Evolutionary conservation across 768 basidiomycete genomes (phyloP).

Genomic region (Epithele typhae): DNA sequence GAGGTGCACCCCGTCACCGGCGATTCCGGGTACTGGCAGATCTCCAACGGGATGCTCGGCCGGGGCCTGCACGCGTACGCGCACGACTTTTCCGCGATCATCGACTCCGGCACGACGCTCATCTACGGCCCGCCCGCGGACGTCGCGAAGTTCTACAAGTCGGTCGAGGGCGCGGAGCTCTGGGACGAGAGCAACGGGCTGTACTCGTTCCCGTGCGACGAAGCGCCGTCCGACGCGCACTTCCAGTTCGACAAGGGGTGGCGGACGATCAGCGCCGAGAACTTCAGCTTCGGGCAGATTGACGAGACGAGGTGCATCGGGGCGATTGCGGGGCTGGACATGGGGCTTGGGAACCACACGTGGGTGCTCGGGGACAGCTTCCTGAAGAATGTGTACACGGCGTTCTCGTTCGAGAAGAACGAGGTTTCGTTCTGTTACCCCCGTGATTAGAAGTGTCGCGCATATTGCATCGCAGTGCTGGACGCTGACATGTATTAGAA

Average conservation of each 20-base stretch:
- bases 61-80: too few relatives aligned
- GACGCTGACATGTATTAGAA: too few relatives aligned
- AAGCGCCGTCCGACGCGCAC: slow-evolving; percentile 8
- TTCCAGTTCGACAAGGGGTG: slow-evolving; percentile 20
- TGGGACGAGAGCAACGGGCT: slow-evolving; percentile 18
- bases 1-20: slow-evolving; percentile 22
- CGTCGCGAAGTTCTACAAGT: slow-evolving; percentile 23
- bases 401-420: too few relatives aligned
- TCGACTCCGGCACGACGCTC: slow-evolving; percentile 29
- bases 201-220: slow-evolving; percentile 24
- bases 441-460: too few relatives aligned
- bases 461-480: too few relatives aligned
- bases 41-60: too few relatives aligned
- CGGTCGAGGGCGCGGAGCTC: slow-evolving; percentile 20
- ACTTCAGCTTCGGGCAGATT: slow-evolving; percentile 23
- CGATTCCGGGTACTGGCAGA: slow-evolving; percentile 27
- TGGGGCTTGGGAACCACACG: slow-evolving; percentile 18
- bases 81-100: slow-evolving; percentile 21
- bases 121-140: slow-evolving; percentile 22
- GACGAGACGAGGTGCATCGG: slow-evolving; percentile 19
- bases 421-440: too few relatives aligned
- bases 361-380: slow-evolving; percentile 23
- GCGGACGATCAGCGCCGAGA: slow-evolving; percentile 11
- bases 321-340: slow-evolving; percentile 19
- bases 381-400: too few relatives aligned